Evolutionary conservation across 805 yeast genomes (phyloP), one percentile per base, ranked within the genome.

Genomic region (Kuraishia hungarica): DNA sequence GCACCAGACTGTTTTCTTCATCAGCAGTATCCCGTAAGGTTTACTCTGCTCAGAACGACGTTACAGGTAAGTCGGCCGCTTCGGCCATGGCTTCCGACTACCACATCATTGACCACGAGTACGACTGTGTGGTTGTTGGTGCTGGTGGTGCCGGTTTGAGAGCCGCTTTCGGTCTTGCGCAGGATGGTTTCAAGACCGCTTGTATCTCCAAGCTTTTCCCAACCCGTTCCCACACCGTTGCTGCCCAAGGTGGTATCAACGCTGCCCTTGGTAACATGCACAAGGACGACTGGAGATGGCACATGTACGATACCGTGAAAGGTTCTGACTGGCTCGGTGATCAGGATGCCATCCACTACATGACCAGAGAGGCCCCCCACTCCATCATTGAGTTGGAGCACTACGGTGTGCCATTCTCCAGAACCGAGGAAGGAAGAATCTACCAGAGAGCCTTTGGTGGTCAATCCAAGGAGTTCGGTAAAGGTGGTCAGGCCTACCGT

Each of bases 291-390:
- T 93, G 99, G 99, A 96, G 89, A 74, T 94, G 98, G 97, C 99
- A 93, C 74, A 92, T 93, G 97, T 93, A 94, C 75, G 99, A 93
- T 71, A 93, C 99, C 65, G 98, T 93, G 65, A 93, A 93, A 77
- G 99, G 99, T 61, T 91, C 97, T 10, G 99, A 93, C 76, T 93
- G 99, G 99, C 83, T 93, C 60, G 99, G 99, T 68, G 99, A 93
- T 75, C 99, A 93, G 78, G 99, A 93, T 70, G 97, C 98, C 55
- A 93, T 94, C 70, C 98, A 93, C 76, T 93, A 93, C 77, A 93
- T 93, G 99, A 93, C 99, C 56, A 85, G 91, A 72, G 98, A 93
- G 76, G 99, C 99, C 26, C 97, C 98, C 49, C 83, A 84, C 63
- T 87, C 97, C 50, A 93, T 93, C 66, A 90, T 92, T 67, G 99